Conservation (phyloP, 805 yeast species). For the Starmerella gropengiesseri region DNA sequence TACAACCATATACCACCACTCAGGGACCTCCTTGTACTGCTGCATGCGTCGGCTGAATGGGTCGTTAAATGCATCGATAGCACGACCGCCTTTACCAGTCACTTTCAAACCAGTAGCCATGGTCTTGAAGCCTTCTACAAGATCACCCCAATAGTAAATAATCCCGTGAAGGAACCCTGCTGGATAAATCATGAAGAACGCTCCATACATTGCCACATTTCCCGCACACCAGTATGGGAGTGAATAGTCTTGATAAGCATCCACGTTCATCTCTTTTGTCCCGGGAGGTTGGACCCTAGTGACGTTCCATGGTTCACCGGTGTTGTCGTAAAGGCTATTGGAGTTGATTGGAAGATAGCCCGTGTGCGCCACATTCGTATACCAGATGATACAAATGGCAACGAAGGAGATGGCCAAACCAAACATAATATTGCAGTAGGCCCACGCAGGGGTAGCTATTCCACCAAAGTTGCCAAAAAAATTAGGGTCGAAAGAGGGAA, state of each 20-base stretch:
- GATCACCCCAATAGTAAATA: slow-evolving; percentile 25
- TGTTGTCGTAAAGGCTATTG: slow-evolving; percentile 34
- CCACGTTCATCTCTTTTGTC: slow-evolving; percentile 34
- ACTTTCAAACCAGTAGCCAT: slow-evolving; percentile 31
- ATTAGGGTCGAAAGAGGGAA: slow-evolving; percentile 39
- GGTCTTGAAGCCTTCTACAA: slow-evolving; percentile 8
- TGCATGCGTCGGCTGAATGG: slow-evolving; percentile 36
- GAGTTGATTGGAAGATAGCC: slow-evolving; percentile 44
- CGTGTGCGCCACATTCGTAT: slow-evolving; percentile 41
- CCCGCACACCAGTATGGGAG: slow-evolving; percentile 62
- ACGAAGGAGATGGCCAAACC: slow-evolving; percentile 32
- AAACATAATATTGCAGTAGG: slow-evolving; percentile 24
- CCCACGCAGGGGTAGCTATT: slow-evolving; percentile 10
- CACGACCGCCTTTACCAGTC: slow-evolving; percentile 30
- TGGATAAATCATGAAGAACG: slow-evolving; percentile 46
- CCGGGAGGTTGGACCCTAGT: slow-evolving; percentile 38
- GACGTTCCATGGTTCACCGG: slow-evolving; percentile 37
- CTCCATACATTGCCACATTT: slow-evolving; percentile 48
- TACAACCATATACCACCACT: slow-evolving; percentile 49
- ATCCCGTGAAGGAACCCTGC: slow-evolving; percentile 41
- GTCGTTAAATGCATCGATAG: slow-evolving; percentile 30
- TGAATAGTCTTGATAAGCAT: slow-evolving; percentile 46
- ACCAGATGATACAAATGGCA: slow-evolving; percentile 31
- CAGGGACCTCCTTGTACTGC: slow-evolving; percentile 57
- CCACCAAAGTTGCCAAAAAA: slow-evolving; percentile 9